Percentiles rank a stretch among this genome's conserved stretches.
Conservation (phyloP, 78 protist genomes). For the Chrysochromulina parva region DNA sequence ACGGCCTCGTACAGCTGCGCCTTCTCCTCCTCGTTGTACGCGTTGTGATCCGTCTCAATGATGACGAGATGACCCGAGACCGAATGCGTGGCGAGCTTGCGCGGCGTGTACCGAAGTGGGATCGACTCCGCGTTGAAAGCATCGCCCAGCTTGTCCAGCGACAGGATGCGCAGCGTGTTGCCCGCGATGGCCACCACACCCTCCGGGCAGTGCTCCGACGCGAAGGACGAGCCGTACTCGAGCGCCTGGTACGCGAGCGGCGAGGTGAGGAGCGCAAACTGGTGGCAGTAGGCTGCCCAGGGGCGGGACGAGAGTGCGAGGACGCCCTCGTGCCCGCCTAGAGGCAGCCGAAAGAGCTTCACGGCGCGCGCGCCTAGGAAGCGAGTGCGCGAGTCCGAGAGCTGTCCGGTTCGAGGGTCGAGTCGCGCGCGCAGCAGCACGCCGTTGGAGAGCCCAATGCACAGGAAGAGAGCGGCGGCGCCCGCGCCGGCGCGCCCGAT, state of each 20-base stretch:
- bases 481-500: not conserved
- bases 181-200: conserved; percentile 88
- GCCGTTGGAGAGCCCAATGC: conserved; percentile 92
- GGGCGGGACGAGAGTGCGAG: conserved; percentile 85
- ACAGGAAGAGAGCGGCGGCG: conserved; percentile 55
- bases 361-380: conserved; percentile 86
- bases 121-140: conserved; percentile 72
- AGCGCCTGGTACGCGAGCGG: conserved; percentile 83
- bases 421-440: conserved; percentile 80
- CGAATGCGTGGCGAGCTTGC: not conserved
- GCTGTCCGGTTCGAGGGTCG: conserved; percentile 80
- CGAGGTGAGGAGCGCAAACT: conserved; percentile 35
- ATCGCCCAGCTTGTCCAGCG: conserved; percentile 79
- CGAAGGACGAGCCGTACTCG: conserved; percentile 79
- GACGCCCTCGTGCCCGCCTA: conserved; percentile 66
- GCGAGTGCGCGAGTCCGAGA: conserved; percentile 83
- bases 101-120: conserved; percentile 10
- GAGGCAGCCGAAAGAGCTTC: conserved; percentile 55
- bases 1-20: conserved; percentile 30
- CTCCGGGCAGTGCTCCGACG: conserved; percentile 90
- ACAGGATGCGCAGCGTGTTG: conserved; percentile 71
- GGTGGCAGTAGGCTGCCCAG: conserved; percentile 78
- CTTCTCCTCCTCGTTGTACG: conserved; percentile 34
- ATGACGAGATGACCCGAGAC: conserved; percentile 38
- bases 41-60: conserved; percentile 80